Evolutionary conservation across 345 rosid genomes (phyloP).

Genomic region (Eucalyptus lansdowneana): DNA sequence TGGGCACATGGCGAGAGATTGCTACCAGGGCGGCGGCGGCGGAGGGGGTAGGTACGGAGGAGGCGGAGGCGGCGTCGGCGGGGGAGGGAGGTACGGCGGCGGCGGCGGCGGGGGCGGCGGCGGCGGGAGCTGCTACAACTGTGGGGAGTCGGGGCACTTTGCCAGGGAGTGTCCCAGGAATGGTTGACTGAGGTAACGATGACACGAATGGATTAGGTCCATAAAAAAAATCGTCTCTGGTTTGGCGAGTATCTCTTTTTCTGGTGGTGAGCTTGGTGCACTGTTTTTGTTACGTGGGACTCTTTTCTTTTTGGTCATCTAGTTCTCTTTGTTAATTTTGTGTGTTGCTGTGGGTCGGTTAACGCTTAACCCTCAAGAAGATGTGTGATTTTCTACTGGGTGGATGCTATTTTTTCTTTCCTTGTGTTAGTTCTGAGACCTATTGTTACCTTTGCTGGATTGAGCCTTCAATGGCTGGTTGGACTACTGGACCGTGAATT

Average conservation of each 20-base stretch:
- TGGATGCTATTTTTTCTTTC: background rate
- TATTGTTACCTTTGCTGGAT: background rate
- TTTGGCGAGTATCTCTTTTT: background rate
- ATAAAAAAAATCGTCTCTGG: background rate
- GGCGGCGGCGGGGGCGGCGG: slow-evolving; percentile 9
- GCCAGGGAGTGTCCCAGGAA: slow-evolving; percentile 75
- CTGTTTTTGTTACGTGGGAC: background rate
- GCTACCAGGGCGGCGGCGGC: slow-evolving; percentile 23
- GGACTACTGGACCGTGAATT: background rate
- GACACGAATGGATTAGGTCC: background rate
- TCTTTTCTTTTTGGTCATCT: background rate
- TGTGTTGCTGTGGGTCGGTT: background rate
- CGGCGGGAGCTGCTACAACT: slow-evolving; percentile 47
- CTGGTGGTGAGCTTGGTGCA: background rate
- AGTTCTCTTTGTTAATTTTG: background rate
- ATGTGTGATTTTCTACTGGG: background rate
- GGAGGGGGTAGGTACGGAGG: slow-evolving; percentile 3
- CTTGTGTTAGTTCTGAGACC: background rate
- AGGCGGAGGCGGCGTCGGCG: slow-evolving; percentile 11
- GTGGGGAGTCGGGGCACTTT: slow-evolving; percentile 77
- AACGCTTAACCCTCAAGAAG: background rate
- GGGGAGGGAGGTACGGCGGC: background rate
- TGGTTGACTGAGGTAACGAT: slow-evolving; percentile 14
- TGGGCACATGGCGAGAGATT: slow-evolving; percentile 43
- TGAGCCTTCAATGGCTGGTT: background rate